Evolutionary conservation across 1,284 basidiomycete genomes (phyloP).

Genomic region (Cryptococcus wingfieldii): DNA sequence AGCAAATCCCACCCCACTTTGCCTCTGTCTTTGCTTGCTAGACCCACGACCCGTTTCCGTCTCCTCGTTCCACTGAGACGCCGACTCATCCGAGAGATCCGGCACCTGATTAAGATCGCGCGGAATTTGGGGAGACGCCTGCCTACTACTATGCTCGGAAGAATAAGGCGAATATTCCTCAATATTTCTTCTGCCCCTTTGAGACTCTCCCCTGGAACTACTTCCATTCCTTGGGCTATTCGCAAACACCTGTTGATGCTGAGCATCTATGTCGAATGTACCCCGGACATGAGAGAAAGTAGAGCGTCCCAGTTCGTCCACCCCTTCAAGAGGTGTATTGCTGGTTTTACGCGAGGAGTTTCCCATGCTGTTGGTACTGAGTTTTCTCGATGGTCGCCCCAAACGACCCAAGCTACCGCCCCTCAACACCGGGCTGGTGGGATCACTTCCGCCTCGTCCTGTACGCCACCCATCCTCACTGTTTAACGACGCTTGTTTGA

Average conservation of each 20-base stretch:
- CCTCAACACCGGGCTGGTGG: background rate
- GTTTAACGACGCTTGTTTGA: conserved; percentile 3
- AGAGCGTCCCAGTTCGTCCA: background rate
- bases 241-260: conserved; percentile 1
- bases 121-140: too few species aligned
- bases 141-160: too few species aligned
- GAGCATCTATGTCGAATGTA: conserved; percentile 4
- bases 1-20: too few species aligned
- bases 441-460: background rate
- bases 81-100: background rate
- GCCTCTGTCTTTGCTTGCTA: too few species aligned
- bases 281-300: background rate
- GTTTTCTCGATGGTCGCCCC: background rate
- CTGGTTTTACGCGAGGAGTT: conserved; percentile 3
- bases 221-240: background rate
- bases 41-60: background rate
- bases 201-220: background rate
- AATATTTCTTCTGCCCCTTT: background rate
- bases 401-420: background rate
- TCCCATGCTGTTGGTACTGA: background rate
- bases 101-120: background rate
- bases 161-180: background rate
- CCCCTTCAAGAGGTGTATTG: background rate
- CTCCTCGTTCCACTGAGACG: background rate
- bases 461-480: background rate